Base-by-base conservation (phyloP, 129 eudicot genomes). In the Gnaphalium uliginosum region DNA sequence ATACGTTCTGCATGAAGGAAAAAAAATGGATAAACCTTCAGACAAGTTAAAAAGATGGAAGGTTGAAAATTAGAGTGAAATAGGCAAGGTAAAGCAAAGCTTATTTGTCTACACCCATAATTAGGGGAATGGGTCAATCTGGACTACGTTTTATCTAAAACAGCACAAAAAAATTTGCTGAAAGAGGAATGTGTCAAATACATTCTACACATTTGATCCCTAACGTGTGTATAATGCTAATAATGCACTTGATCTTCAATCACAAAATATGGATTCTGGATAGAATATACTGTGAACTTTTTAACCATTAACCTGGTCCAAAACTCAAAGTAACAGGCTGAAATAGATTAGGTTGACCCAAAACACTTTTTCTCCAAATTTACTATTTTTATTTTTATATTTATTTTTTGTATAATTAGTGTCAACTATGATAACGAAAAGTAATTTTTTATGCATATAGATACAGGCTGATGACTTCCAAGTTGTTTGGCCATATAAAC, bases 1-100 rank as follows among this genome's bases (percentile, higher is more conserved):
- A 78, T 71, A 62, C 66, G 50, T 71, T 71, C 77, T 78, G 82
- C 82, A 71, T 35, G 69, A 66, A 39, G 62, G 1, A n/a, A 13
- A 27, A 35, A n/a, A n/a, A 37, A n/a, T 3, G 59, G 7, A 39
- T 5, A 61, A 30, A 70, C 54, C 54, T 66, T 35, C 19, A 9
- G 46, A 19, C 46, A 33, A 7, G 50, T 8, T 25, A 8, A 66
- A 30, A 35, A 18, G 13, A 39, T 60, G 37, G 0, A 69, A 29
- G 50, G 1, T 26, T 77, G 18, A 69, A 37, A n/a, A 46, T 11
- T 71, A 51, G 3, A 51, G 75, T 51, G 75, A 51, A 69, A 48
- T 5, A 22, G 61, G 11, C 23, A 56, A 6, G 25, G 22, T 14
- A 18, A 65, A 32, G 23, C 46, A 33, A 33, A 33, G 39, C 7